Percentiles rank a stretch among this genome's conserved stretches.
Evolutionary conservation across 495 filamentous ascomycete genomes (phyloP).

Genomic region (Aspergillus baeticus): DNA sequence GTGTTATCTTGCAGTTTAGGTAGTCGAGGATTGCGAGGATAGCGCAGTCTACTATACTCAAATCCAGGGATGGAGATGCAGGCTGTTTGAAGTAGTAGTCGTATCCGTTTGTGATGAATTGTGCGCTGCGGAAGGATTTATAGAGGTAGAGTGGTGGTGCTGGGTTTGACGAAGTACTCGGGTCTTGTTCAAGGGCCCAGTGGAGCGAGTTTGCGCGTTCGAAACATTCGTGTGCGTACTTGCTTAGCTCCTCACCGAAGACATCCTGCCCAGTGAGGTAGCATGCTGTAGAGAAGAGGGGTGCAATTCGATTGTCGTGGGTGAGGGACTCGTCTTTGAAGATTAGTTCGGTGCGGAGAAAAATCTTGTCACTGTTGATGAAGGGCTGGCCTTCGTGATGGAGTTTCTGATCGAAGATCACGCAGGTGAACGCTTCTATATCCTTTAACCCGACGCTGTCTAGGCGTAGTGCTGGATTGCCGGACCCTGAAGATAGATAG

Average conservation of each 20-base stretch:
- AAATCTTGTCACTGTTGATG: not conserved
- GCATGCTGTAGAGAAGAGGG: constrained; percentile 1
- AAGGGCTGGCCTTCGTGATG: constrained; percentile 1
- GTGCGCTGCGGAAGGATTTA: not conserved
- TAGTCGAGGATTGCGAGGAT: not conserved
- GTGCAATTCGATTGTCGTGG: not conserved
- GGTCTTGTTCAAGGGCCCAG: not conserved
- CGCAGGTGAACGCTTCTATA: constrained; percentile 1
- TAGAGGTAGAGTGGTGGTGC: not conserved
- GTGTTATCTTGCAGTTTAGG: constrained; percentile 2
- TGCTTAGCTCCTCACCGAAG: not conserved
- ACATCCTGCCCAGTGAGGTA: not conserved
- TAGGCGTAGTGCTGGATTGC: not conserved
- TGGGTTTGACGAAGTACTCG: not conserved
- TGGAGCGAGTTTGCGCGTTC: not conserved
- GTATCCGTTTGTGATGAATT: constrained; percentile 4
- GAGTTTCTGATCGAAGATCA: constrained; percentile 3
- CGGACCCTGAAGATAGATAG: not conserved
- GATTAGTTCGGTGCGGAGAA: not conserved
- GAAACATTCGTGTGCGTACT: not conserved
- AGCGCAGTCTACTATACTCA: not conserved
- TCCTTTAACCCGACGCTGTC: not conserved
- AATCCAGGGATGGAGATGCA: not conserved
- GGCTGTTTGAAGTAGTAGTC: not conserved
- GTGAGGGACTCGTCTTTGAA: not conserved